Conservation (phyloP, 768 basidiomycete species). For the Tremella fuciformis region DNA sequence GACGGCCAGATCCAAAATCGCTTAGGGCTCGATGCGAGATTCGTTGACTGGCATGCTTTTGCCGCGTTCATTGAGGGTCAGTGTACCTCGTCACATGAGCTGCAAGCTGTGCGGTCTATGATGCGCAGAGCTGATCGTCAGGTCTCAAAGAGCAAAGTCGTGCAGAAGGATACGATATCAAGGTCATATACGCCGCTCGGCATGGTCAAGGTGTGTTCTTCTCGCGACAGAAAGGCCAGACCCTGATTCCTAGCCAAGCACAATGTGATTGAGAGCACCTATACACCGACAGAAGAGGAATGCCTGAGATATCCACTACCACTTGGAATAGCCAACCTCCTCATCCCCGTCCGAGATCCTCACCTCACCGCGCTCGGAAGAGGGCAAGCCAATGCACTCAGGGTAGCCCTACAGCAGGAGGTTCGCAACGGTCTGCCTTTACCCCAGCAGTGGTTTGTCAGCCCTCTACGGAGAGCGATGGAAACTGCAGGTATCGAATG, state of each 20-base stretch:
- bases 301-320: background rate
- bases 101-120: no score
- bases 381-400: conserved; percentile 20
- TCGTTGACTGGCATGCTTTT: background rate
- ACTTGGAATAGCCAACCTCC: background rate
- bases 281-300: conserved; percentile 5
- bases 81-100: no score
- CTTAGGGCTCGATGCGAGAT: background rate
- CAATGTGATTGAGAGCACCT: conserved; percentile 19
- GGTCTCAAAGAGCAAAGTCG: background rate
- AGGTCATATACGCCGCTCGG: conserved; percentile 31
- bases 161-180: conserved; percentile 21
- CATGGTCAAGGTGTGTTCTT: conserved; percentile 29
- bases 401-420: conserved; percentile 21
- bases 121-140: background rate
- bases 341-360: conserved; percentile 21
- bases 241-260: conserved; percentile 23
- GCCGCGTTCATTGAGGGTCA: background rate
- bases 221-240: background rate
- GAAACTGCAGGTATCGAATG: conserved; percentile 34
- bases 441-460: conserved; percentile 24
- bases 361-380: conserved; percentile 22
- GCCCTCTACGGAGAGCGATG: conserved; percentile 22
- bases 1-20: conserved; percentile 1
- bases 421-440: conserved; percentile 21